phyloP scores from a whole-genome alignment of 164 flowering plant genomes.

The Akebia trifoliata region DNA sequence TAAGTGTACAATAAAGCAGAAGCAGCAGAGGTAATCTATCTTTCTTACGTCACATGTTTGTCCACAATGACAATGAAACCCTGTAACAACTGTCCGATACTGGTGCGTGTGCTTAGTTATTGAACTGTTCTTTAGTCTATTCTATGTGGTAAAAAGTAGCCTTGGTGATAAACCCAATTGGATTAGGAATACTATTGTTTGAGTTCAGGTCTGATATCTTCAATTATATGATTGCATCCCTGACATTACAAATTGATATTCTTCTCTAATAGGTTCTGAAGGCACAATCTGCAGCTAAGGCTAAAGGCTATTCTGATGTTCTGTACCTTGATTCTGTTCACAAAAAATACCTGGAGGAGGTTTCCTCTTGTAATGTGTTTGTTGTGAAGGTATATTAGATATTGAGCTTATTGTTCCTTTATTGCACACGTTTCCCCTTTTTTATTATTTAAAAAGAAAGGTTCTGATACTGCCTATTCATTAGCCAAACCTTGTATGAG shows the following conservation, averaged over 20 bases:
- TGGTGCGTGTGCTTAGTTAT: too few species aligned
- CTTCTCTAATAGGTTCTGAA: conserved; percentile 52
- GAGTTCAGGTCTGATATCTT: background rate
- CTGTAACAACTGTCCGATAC: too few species aligned
- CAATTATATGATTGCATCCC: background rate
- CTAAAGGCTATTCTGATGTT: conserved; percentile 84
- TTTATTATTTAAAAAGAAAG: background rate
- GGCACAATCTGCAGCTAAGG: conserved; percentile 74
- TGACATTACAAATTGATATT: background rate
- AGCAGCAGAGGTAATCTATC: background rate
- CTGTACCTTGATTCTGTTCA: conserved; percentile 78
- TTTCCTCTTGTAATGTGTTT: conserved; percentile 86
- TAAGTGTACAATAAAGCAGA: background rate
- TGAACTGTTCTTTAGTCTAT: too few species aligned
- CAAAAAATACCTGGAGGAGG: conserved; percentile 77
- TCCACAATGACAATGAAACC: background rate
- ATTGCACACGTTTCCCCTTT: background rate
- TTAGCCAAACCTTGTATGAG: too few species aligned
- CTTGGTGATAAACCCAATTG: too few species aligned
- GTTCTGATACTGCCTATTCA: too few species aligned
- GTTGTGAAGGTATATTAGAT: conserved; percentile 63
- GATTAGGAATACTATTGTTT: background rate
- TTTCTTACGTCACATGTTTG: background rate
- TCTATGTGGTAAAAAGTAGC: too few species aligned
- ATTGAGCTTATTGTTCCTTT: background rate